A percentile compares a stretch with the other conserved stretches of the same genome.
These are phyloP conservation scores for Emmonsia crescens DNA, from an alignment of 2,329 filamentous ascomycete species.

Conservation along the genomic window DNA sequence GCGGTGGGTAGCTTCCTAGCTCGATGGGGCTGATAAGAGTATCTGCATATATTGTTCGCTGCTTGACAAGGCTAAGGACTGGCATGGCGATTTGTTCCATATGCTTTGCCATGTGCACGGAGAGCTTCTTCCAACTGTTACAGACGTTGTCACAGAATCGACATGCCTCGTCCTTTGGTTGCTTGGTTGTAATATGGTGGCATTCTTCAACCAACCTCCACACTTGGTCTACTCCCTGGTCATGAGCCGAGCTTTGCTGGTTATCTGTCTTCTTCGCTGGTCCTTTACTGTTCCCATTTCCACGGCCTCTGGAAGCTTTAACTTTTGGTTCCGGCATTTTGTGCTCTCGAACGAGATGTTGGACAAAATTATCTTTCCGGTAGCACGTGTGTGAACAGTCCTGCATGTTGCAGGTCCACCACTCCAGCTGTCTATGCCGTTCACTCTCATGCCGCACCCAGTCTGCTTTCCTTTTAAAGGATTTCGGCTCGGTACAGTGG, in stretches of 20 bases:
- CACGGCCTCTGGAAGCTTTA: constrained; percentile 54
- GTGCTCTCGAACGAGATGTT: constrained; percentile 85
- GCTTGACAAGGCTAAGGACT: constrained; percentile 47
- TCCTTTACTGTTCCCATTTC: constrained; percentile 46
- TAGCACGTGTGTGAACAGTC: constrained; percentile 77
- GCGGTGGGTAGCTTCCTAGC: not conserved
- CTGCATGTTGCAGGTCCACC: constrained; percentile 75
- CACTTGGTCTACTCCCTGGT: constrained; percentile 47
- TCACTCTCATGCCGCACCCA: constrained; percentile 95
- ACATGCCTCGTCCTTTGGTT: constrained; percentile 66
- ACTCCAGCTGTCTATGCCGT: constrained; percentile 76
- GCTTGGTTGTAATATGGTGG: constrained; percentile 55
- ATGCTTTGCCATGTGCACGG: constrained; percentile 85
- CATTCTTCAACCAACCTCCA: constrained; percentile 72
- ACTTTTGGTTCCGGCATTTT: constrained; percentile 72
- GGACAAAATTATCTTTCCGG: constrained; percentile 83
- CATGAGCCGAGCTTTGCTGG: constrained; percentile 19
- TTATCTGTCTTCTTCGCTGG: constrained; percentile 17
- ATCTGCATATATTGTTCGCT: constrained; percentile 37
- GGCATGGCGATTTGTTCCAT: constrained; percentile 88
- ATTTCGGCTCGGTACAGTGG: constrained; percentile 71
- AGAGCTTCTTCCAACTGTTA: constrained; percentile 82
- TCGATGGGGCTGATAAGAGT: constrained; percentile 5
- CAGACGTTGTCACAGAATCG: constrained; percentile 76
- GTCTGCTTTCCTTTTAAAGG: constrained; percentile 90